Conservation (phyloP, 2,329 filamentous ascomycete species). For the Epicoccum sorghinum region DNA sequence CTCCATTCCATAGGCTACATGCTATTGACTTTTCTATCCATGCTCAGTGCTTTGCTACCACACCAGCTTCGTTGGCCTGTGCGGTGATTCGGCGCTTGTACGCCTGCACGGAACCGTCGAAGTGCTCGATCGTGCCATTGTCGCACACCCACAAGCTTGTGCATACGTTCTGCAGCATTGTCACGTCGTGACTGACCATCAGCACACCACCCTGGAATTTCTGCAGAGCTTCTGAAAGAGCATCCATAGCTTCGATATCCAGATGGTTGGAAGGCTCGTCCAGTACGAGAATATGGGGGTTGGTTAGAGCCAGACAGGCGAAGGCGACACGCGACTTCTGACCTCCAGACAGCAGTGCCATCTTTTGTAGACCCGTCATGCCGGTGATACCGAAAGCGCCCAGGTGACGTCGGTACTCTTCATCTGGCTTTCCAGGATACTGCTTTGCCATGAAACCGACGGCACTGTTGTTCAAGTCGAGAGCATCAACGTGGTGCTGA, state of each 20-base stretch:
- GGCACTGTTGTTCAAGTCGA: constrained; percentile 86
- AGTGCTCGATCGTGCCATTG: constrained; percentile 91
- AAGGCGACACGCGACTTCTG: constrained; percentile 99
- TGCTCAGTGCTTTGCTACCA: constrained; percentile 66
- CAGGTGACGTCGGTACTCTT: constrained; percentile 94
- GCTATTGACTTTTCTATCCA: neutral
- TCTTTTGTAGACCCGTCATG: constrained; percentile 95
- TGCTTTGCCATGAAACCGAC: constrained; percentile 95
- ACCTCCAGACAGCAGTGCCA: constrained; percentile 91
- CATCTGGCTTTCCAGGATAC: constrained; percentile 89
- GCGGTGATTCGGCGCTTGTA: constrained; percentile 97
- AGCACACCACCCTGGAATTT: constrained; percentile 93
- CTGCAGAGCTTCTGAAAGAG: constrained; percentile 80
- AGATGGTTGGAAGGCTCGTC: constrained; percentile 99
- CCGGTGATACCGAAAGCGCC: constrained; percentile 87
- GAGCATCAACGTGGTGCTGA: constrained; percentile 95
- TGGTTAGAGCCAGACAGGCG: constrained; percentile 89
- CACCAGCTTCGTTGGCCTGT: constrained; percentile 86
- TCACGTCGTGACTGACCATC: constrained; percentile 99
- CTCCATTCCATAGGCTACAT: neutral
- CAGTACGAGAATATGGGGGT: constrained; percentile 95
- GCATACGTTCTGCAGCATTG: constrained; percentile 96
- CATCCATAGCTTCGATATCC: constrained; percentile 99
- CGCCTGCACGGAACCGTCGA: constrained; percentile 89
- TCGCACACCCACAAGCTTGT: constrained; percentile 97